A percentile compares a stretch with the other conserved stretches of the same genome.
These are phyloP conservation scores for Solanum ossicruentum DNA, from an alignment of 257 asterid genomes.

Conservation along the genomic window DNA sequence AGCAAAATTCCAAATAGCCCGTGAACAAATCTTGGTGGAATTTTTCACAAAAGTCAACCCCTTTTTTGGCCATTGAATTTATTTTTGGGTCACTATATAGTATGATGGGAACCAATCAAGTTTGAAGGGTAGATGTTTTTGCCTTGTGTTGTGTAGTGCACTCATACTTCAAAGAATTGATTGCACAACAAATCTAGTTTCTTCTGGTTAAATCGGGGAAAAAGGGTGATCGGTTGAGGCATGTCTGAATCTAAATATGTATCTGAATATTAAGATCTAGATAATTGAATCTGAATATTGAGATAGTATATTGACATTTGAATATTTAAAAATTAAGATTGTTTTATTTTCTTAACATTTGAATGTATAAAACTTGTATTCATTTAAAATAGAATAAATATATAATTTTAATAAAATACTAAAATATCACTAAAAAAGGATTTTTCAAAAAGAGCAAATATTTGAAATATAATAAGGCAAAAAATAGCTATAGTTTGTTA, in stretches of 20 bases:
- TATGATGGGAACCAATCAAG: not conserved
- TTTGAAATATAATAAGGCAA: too few relatives aligned
- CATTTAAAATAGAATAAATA: too few relatives aligned
- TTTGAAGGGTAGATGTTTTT: not conserved
- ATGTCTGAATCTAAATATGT: not conserved
- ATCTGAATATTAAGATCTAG: not conserved
- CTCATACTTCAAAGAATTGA: not conserved
- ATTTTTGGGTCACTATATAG: not conserved
- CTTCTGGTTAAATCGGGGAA: not conserved
- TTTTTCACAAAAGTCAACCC: conserved; percentile 45
- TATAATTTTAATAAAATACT: too few relatives aligned
- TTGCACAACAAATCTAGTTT: not conserved
- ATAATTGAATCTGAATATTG: not conserved
- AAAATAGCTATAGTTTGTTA: too few relatives aligned
- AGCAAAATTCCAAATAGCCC: not conserved
- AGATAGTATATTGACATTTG: not conserved
- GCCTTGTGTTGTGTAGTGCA: not conserved
- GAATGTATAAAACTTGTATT: too few relatives aligned
- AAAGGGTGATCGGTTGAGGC: too few relatives aligned
- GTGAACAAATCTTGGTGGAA: conserved; percentile 35
- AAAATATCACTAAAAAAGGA: too few relatives aligned
- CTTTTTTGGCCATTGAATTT: not conserved
- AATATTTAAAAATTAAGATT: not conserved
- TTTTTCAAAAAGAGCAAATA: too few relatives aligned
- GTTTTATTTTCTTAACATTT: too few relatives aligned